phyloP scores from a whole-genome alignment of 208 protist species.

The Entamoeba dispar region DNA sequence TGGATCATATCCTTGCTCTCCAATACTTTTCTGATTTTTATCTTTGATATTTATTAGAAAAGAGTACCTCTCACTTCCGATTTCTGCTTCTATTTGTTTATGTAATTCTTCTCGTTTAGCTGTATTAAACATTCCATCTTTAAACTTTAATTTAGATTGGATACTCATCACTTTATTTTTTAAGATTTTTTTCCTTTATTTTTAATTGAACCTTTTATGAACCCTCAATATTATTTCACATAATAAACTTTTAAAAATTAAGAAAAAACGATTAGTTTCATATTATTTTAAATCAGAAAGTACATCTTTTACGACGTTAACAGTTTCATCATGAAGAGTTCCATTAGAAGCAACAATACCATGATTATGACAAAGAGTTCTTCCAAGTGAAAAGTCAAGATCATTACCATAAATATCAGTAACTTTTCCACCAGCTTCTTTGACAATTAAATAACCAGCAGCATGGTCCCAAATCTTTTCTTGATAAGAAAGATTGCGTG shows the following conservation, averaged over 20 bases:
- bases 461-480: neutral
- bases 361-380: neutral
- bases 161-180: too few species aligned
- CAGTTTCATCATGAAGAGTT: neutral
- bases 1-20: conserved; percentile 22
- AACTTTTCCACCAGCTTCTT: neutral
- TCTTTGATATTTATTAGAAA: conserved; percentile 22
- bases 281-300: neutral
- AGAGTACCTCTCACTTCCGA: neutral
- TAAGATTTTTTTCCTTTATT: too few species aligned
- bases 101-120: neutral
- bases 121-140: neutral
- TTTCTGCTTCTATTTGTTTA: neutral
- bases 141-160: neutral
- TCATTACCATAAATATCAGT: neutral
- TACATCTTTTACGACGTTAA: neutral
- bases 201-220: too few species aligned
- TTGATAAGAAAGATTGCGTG: neutral
- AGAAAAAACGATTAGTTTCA: too few species aligned
- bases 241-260: too few species aligned
- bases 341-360: neutral
- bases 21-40: neutral
- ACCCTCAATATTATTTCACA: too few species aligned
- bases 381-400: neutral
- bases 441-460: neutral